A percentile compares a stretch with the other conserved stretches of the same genome.
Evolutionary conservation across 805 yeast genomes (phyloP).

Genomic region (Yarrowia porcina): DNA sequence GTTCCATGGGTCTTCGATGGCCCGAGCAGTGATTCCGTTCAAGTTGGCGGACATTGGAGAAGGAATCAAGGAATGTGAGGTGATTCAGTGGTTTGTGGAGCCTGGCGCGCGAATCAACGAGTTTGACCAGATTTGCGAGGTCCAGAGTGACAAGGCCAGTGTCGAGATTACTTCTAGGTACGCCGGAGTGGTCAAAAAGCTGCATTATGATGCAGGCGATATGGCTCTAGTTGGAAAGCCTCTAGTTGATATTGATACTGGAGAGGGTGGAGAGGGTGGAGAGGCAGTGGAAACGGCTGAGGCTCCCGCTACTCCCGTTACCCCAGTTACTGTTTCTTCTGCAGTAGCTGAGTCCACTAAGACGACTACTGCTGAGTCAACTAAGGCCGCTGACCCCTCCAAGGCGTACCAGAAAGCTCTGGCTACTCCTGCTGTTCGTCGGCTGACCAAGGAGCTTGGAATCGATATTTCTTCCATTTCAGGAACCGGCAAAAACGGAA

Average conservation of each 20-base stretch:
- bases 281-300: too few relatives aligned
- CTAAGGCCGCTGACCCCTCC: background rate
- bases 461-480: slow-evolving; percentile 32
- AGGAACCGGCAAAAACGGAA: slow-evolving; percentile 39
- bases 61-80: slow-evolving; percentile 40
- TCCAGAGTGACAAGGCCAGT: slow-evolving; percentile 40
- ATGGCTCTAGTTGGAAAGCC: slow-evolving; percentile 40
- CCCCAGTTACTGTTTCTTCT: background rate
- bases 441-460: slow-evolving; percentile 35
- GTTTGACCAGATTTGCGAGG: slow-evolving; percentile 40
- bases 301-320: too few relatives aligned
- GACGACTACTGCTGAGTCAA: background rate
- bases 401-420: slow-evolving; percentile 27
- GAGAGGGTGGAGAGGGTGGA: slow-evolving; percentile 26
- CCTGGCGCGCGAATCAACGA: slow-evolving; percentile 39
- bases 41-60: slow-evolving; percentile 40
- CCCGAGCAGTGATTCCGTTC: slow-evolving; percentile 33
- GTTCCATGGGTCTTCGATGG: background rate
- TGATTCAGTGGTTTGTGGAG: slow-evolving; percentile 41
- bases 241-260: slow-evolving; percentile 37
- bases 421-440: slow-evolving; percentile 40
- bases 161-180: slow-evolving; percentile 40
- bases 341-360: background rate
- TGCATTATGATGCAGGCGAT: slow-evolving; percentile 39
- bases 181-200: slow-evolving; percentile 36